These are phyloP conservation scores for Paraphoma sp. DNA, from an alignment of 2,329 filamentous ascomycete genomes.

Conservation along the genomic window DNA sequence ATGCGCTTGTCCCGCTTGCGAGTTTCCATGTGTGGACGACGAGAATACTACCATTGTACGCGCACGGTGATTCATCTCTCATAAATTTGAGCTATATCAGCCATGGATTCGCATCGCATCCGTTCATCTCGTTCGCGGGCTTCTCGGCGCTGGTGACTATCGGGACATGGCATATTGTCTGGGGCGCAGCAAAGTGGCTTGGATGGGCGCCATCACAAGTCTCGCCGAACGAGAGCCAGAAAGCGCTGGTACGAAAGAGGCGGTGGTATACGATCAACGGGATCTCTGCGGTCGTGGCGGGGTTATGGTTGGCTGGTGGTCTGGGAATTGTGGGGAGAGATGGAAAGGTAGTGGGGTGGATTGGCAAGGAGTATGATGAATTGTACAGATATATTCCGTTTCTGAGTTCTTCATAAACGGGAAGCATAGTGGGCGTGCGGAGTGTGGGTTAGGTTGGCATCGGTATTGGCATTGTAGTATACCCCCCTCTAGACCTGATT, in stretches of 20 bases:
- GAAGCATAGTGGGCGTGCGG: not conserved
- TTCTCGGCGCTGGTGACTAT: constrained; percentile 72
- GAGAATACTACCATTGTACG: constrained; percentile 73
- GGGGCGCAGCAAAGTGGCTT: constrained; percentile 86
- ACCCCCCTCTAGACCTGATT: constrained; percentile 12
- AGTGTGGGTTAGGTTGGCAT: not conserved
- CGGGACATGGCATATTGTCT: constrained; percentile 79
- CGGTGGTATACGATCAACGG: constrained; percentile 77
- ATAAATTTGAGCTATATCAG: constrained; percentile 83
- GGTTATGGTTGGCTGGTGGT: constrained; percentile 81
- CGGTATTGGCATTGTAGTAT: constrained; percentile 24
- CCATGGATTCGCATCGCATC: constrained; percentile 81
- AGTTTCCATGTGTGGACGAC: constrained; percentile 78
- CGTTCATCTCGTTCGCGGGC: constrained; percentile 68
- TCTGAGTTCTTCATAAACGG: constrained; percentile 51
- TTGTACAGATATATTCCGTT: constrained; percentile 69
- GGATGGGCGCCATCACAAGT: constrained; percentile 66
- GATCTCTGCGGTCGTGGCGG: constrained; percentile 62
- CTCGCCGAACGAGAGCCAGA: constrained; percentile 56
- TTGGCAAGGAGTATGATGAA: constrained; percentile 79
- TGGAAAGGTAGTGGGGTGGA: constrained; percentile 76
- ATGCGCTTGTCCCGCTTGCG: constrained; percentile 69
- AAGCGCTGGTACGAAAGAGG: constrained; percentile 64
- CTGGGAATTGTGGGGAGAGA: constrained; percentile 78
- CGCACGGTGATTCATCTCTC: constrained; percentile 86